Evolutionary conservation across 495 filamentous ascomycete genomes (phyloP), one percentile per base, ranked within the genome.

Genomic region (Cercophora samala): DNA sequence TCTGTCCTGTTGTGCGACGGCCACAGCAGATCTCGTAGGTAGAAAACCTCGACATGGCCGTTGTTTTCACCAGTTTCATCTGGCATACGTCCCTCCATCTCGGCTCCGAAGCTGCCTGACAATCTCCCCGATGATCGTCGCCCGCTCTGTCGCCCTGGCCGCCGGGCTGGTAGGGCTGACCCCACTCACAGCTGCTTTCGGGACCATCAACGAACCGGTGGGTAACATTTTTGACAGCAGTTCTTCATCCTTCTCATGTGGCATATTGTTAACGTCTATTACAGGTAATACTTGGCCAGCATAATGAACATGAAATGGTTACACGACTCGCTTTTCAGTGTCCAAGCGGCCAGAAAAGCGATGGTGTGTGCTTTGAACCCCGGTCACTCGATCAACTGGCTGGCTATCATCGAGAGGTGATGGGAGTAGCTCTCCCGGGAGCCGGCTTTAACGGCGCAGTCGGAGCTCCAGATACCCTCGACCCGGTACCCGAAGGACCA

Each of bases 231-330:
- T 46, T 46, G 37, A 32, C 29, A 32, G 26, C 26, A 29, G 26
- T 18, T 9, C 9, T 46, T 46, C 5, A 18, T n/a, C n/a, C n/a
- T n/a, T n/a, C n/a, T n/a, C n/a, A n/a, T n/a, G n/a, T n/a, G 37
- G 37, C 6, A 46, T 11, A 5, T 46, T 13, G 1, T 9, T 46
- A 2, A 46, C 15, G 13, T 9, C 15, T 46, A 5, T 13, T 13
- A 9, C 13, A 46, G 37, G 37, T 46, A 1, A 17, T 75, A 18
- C 58, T 75, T 32, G 64, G 66, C 1, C 73, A 75, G 60, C 71
- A 75, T 65, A 75, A 75, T 58, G 73, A 75, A 63, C 73, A 75
- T 66, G 73, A 75, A 58, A 71, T 75, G 67, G 68, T 75, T 58
- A 75, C 73, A 5, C 71, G 73, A n/a, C 32, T 73, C 56, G 73